Evolutionary conservation across 805 yeast genomes (phyloP).

Genomic region (Kazachstania bromeliacearum): DNA sequence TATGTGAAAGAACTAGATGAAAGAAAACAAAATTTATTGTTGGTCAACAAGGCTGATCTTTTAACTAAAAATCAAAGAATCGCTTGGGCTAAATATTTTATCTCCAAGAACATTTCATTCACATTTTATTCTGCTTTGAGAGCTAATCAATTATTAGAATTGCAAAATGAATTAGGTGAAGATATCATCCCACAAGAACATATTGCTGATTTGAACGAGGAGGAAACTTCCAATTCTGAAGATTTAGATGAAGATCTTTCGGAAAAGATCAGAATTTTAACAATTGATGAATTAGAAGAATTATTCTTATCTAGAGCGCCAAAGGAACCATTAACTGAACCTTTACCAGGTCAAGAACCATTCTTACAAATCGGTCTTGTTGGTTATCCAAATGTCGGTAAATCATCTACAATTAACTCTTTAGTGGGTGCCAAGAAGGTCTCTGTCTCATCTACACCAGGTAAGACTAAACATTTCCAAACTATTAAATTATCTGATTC

Average conservation of each 20-base stretch:
- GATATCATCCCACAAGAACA: constrained; percentile 13
- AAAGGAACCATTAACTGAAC: constrained; percentile 39
- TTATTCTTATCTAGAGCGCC: constrained; percentile 75
- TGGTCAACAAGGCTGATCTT: constrained; percentile 91
- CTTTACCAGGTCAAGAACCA: constrained; percentile 49
- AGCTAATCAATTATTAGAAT: constrained; percentile 68
- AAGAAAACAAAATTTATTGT: constrained; percentile 66
- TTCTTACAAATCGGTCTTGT: constrained; percentile 86
- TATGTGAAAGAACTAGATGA: constrained; percentile 73
- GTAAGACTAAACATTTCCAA: constrained; percentile 98
- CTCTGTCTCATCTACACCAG: constrained; percentile 97
- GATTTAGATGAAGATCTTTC: constrained; percentile 29
- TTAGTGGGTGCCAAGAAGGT: constrained; percentile 93
- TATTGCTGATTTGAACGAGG: constrained; percentile 19
- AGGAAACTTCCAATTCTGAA: constrained; percentile 25
- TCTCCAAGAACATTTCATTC: constrained; percentile 56
- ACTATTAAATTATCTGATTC: constrained; percentile 78
- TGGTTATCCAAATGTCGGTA: constrained; percentile 95
- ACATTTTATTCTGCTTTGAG: constrained; percentile 89
- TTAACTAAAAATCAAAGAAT: constrained; percentile 67
- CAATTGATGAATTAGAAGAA: constrained; percentile 77
- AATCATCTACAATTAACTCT: constrained; percentile 96
- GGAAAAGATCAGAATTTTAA: constrained; percentile 57
- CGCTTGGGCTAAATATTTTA: constrained; percentile 81
- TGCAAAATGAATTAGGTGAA: constrained; percentile 37